Evolutionary conservation across 2,329 filamentous ascomycete genomes (phyloP), one percentile per base, ranked within the genome.

Genomic region (Fusarium hostae): DNA sequence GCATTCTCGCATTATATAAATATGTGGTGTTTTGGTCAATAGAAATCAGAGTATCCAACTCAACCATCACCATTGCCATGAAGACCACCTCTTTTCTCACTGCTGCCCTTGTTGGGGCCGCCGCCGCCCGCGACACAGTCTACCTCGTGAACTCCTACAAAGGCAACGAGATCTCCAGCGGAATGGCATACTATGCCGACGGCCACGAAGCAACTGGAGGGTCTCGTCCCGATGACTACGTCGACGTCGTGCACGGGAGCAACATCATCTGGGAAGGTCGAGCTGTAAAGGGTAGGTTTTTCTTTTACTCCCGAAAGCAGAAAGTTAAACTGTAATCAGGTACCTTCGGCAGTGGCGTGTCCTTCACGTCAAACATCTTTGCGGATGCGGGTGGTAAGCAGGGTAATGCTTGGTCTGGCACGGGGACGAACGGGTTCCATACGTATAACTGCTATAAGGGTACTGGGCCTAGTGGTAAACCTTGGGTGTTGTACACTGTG

Each of bases 131-230:
- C 0, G 60, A 62, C 1, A 37, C 30, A 1, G 24, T 63, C 0
- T 63, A 63, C 6, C 60, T 63, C 3, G 60, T 63, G 9, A 52
- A 63, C 58, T 63, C 57, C 9, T 30, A 12, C 30, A 63, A 52
- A 20, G 37, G 60, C 3, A 52, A 13, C 1, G 44, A 63, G 11
- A 32, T 43, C 9, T 63, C 44, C 5, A 63, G 60, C 6, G 60
- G 57, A 16, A 63, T 63, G 30, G 60, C 57, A 3, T 63, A 44
- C 11, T 63, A 63, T 1, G 58, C 30, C 5, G 43, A 63, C 8
- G 45, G 32, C 1, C 32, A 44, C 12, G 48, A 48, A 2, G 10
- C 58, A 20, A 41, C 26, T 0, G 59, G 47, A 1, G n/a, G 22
- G 7, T 60, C 60, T 7, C 58, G 15, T 3, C 60, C 58, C 0